A percentile compares a stretch with the other conserved stretches of the same genome.
phyloP scores from a whole-genome alignment of 805 yeast genomes.

The Clavispora carvajalis region DNA sequence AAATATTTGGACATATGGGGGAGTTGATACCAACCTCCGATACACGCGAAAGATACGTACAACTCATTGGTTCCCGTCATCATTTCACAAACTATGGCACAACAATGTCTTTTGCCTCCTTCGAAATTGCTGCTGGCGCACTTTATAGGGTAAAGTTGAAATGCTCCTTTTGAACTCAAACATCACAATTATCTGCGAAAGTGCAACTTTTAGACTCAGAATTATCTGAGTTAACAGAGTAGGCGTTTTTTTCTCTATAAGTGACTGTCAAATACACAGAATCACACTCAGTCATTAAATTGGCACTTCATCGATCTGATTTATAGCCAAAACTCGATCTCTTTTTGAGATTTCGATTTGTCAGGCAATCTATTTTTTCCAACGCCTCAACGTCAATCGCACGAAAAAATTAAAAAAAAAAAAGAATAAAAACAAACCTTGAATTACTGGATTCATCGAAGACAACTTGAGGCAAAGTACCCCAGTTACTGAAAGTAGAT shows the following conservation, averaged over 20 bases:
- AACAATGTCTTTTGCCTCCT: slow-evolving; percentile 72
- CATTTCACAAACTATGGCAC: slow-evolving; percentile 81
- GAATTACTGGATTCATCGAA: too few species aligned
- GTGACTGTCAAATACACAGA: slow-evolving; percentile 15
- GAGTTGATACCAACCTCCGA: slow-evolving; percentile 88
- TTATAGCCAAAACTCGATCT: slow-evolving; percentile 7
- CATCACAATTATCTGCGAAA: slow-evolving; percentile 57
- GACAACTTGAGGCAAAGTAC: too few species aligned
- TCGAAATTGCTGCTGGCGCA: slow-evolving; percentile 56
- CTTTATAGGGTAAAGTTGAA: slow-evolving; percentile 57
- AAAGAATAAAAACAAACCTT: too few species aligned
- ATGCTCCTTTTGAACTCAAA: slow-evolving; percentile 75
- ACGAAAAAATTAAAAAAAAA: too few species aligned
- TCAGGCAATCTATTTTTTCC: slow-evolving; percentile 14
- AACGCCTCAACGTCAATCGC: slow-evolving; percentile 33
- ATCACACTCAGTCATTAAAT: slow-evolving; percentile 13
- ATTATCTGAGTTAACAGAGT: slow-evolving; percentile 73
- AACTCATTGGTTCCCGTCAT: slow-evolving; percentile 45
- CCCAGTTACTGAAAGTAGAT: slow-evolving; percentile 23
- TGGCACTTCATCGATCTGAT: slow-evolving; percentile 12
- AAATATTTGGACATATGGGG: slow-evolving; percentile 76
- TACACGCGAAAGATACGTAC: slow-evolving; percentile 72
- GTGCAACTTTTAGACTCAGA: slow-evolving; percentile 67
- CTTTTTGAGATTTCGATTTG: slow-evolving; percentile 4
- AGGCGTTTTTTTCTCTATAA: slow-evolving; percentile 36